Evolutionary conservation across 805 yeast genomes (phyloP), one percentile per base, ranked within the genome.

Genomic region (Starmerella stigmatis): DNA sequence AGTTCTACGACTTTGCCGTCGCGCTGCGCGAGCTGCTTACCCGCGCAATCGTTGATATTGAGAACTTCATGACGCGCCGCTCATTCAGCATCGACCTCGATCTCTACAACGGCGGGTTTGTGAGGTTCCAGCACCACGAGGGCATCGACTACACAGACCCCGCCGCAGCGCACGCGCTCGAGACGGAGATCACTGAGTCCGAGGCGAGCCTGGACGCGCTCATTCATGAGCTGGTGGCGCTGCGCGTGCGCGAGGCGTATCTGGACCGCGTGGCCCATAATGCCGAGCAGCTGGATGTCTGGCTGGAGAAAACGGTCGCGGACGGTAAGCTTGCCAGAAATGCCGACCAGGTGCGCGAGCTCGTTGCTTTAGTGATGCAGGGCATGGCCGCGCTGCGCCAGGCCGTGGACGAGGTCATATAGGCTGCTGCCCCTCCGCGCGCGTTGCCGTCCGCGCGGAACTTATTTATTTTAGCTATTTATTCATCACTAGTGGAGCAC

Each of bases 71-170:
- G 5, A 26, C 39, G 34, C 16, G 11, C 16, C 16, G 38, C 3
- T 40, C 45, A 4, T 50, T 27, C 49, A 29, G 17, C 11, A 15
- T 50, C 11, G 49, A 50, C 43, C 47, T 28, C 25, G 39, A 34
- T 11, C 45, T 50, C n/a, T 47, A 38, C 31, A 32, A 34, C n/a
- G 39, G n/a, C 8, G 54, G 54, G 20, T 50, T 33, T 33, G 23
- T 50, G 28, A 30, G 54, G 33, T 45, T 50, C 29, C 15, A 29
- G 7, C 51, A 50, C 43, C 49, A 50, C 16, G 40, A 42, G 37
- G 47, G 46, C n/a, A n/a, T 50, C 28, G 49, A 50, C 44, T 47
- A 42, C 41, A 41, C 49, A n/a, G 43, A 41, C 19, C 26, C 27
- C 3, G 45, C n/a, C n/a, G 21, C 8, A 5, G 49, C 49, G 21